These are phyloP conservation scores for Trichoderma afroharzianum DNA, from an alignment of 2,329 filamentous ascomycete species.

Conservation along the genomic window DNA sequence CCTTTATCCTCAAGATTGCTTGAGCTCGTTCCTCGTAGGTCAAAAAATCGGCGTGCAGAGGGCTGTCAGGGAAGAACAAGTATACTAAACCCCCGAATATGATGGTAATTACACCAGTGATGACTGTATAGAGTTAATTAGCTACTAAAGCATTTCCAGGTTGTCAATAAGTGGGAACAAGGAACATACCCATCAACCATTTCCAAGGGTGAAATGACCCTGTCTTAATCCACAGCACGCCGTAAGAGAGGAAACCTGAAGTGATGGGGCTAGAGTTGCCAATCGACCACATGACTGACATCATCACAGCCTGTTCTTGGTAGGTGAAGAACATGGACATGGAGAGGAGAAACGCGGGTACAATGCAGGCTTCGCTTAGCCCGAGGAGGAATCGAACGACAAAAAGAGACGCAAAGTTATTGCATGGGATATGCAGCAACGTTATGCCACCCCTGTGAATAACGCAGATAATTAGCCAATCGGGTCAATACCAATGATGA, in stretches of 20 bases:
- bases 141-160: too few species aligned
- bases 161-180: not conserved
- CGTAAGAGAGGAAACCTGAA: conserved; percentile 31
- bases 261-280: conserved; percentile 34
- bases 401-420: conserved; percentile 27
- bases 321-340: conserved; percentile 37
- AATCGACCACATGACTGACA: conserved; percentile 40
- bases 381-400: conserved; percentile 30
- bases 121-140: conserved; percentile 13
- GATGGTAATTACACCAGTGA: conserved; percentile 21
- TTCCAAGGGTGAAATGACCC: conserved; percentile 36
- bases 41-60: conserved; percentile 22
- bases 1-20: conserved; percentile 30
- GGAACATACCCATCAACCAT: conserved; percentile 34
- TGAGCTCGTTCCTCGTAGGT: conserved; percentile 26
- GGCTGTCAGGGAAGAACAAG: conserved; percentile 17
- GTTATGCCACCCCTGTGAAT: conserved; percentile 28
- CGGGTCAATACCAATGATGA: not conserved
- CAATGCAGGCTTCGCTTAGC: conserved; percentile 26
- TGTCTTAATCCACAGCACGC: conserved; percentile 33
- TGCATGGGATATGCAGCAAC: conserved; percentile 29
- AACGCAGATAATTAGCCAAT: not conserved
- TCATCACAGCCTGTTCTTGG: conserved; percentile 31
- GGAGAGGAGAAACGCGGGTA: conserved; percentile 24
- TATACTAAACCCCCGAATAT: conserved; percentile 20